Conservation (phyloP, 2,329 filamentous ascomycete genomes). For the Neofusicoccum sp. region DNA sequence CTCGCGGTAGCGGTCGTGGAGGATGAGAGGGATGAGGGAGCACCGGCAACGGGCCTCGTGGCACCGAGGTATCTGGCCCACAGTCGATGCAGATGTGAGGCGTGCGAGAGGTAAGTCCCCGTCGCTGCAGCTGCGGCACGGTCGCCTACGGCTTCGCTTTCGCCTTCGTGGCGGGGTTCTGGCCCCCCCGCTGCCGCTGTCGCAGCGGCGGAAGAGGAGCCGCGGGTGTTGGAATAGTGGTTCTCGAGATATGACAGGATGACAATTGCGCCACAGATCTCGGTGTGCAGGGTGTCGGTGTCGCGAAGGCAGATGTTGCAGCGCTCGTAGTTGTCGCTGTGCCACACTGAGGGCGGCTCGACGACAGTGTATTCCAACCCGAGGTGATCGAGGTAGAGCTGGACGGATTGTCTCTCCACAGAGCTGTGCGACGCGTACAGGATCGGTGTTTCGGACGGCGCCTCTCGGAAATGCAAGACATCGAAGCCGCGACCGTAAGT, state of each 20-base stretch:
- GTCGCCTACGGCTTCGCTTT: constrained; percentile 15
- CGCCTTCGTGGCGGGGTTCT: constrained; percentile 22
- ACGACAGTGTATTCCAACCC: constrained; percentile 22
- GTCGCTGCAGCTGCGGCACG: neutral
- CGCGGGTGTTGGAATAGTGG: constrained; percentile 23
- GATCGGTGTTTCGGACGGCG: constrained; percentile 30
- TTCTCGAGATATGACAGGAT: constrained; percentile 37
- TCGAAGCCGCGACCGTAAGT: constrained; percentile 82
- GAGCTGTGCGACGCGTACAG: constrained; percentile 36
- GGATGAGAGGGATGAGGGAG: constrained; percentile 22
- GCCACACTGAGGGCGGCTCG: constrained; percentile 22
- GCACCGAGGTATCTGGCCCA: constrained; percentile 18
- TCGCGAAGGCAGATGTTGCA: constrained; percentile 31
- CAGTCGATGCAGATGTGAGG: neutral
- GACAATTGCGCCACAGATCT: constrained; percentile 26
- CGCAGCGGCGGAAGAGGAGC: neutral
- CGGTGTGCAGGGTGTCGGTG: constrained; percentile 33
- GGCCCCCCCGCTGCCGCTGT: too few relatives aligned
- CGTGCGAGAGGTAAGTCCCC: neutral
- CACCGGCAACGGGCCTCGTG: constrained; percentile 25
- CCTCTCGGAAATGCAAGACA: constrained; percentile 61
- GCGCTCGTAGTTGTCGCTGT: constrained; percentile 24
- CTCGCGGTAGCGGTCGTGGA: neutral
- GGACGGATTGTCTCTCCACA: constrained; percentile 32
- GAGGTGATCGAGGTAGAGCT: constrained; percentile 31